Evolutionary conservation across 2,329 filamentous ascomycete genomes (phyloP).

Genomic region (Aureobasidium sp.): DNA sequence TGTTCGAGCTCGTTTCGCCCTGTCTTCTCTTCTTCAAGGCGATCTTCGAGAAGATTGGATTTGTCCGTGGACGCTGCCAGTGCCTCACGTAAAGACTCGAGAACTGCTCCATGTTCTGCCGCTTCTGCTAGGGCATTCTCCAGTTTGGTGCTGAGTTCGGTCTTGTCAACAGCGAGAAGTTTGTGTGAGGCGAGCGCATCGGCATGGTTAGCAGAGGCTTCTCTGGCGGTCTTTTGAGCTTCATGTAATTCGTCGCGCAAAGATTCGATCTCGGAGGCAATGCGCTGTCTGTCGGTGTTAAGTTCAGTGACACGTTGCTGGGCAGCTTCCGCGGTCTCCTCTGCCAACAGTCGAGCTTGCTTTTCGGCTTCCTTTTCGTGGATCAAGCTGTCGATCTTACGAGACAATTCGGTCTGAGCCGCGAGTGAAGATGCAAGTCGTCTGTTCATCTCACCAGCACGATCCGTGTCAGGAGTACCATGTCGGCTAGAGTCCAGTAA

Average conservation of each 20-base stretch:
- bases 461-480: constrained; percentile 56
- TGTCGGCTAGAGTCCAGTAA: constrained; percentile 42
- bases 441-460: constrained; percentile 66
- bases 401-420: constrained; percentile 71
- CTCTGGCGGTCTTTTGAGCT: constrained; percentile 67
- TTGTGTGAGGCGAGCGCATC: constrained; percentile 70
- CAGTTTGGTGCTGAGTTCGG: constrained; percentile 63
- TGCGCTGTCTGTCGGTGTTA: constrained; percentile 75
- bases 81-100: constrained; percentile 69
- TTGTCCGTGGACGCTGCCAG: constrained; percentile 74
- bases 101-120: constrained; percentile 61
- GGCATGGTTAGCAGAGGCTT: constrained; percentile 69
- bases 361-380: constrained; percentile 74
- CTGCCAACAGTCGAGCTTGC: constrained; percentile 72
- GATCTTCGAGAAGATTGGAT: constrained; percentile 66
- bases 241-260: constrained; percentile 80
- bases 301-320: constrained; percentile 78
- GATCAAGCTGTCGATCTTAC: constrained; percentile 61
- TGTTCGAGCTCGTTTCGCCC: constrained; percentile 67
- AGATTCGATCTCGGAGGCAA: constrained; percentile 75
- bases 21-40: constrained; percentile 75
- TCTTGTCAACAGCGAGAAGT: constrained; percentile 78
- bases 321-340: constrained; percentile 77
- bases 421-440: constrained; percentile 78
- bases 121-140: constrained; percentile 60